These are phyloP conservation scores for Gossypioides kirkii DNA, from an alignment of 345 rosid species.

Conservation along the genomic window DNA sequence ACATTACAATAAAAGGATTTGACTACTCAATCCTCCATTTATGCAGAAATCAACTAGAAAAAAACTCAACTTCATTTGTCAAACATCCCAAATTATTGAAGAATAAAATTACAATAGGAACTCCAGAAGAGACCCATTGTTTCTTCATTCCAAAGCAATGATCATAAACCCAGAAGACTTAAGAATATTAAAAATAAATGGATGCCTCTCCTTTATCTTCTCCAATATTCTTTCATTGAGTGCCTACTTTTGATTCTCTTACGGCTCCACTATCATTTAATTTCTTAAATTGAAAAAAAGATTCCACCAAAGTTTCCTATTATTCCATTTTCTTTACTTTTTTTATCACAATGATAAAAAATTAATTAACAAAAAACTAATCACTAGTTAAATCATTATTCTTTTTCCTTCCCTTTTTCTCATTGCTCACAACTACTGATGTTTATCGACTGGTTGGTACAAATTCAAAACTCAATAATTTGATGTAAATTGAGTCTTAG, in stretches of 20 bases:
- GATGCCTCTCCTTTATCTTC: not conserved
- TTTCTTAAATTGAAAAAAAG: conserved; percentile 15
- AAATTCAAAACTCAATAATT: too few species aligned
- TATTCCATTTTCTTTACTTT: not conserved
- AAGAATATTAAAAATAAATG: not conserved
- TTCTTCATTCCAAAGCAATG: conserved; percentile 29
- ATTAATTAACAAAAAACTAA: not conserved
- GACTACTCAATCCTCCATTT: too few species aligned
- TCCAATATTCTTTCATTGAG: not conserved
- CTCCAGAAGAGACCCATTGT: not conserved
- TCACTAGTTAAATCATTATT: not conserved
- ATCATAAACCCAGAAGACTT: conserved; percentile 20
- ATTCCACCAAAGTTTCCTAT: conserved; percentile 5
- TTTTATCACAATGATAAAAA: not conserved
- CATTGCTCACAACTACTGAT: not conserved
- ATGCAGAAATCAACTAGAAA: too few species aligned
- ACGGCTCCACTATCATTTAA: not conserved
- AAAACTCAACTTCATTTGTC: too few species aligned
- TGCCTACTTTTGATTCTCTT: not conserved
- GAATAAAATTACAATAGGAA: too few species aligned
- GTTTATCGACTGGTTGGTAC: not conserved
- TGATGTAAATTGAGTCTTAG: too few species aligned
- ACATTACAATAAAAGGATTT: too few species aligned
- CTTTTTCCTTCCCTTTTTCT: not conserved
- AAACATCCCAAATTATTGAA: too few species aligned